Conservation (phyloP, 345 rosid genomes). For the Turnera subulata region DNA sequence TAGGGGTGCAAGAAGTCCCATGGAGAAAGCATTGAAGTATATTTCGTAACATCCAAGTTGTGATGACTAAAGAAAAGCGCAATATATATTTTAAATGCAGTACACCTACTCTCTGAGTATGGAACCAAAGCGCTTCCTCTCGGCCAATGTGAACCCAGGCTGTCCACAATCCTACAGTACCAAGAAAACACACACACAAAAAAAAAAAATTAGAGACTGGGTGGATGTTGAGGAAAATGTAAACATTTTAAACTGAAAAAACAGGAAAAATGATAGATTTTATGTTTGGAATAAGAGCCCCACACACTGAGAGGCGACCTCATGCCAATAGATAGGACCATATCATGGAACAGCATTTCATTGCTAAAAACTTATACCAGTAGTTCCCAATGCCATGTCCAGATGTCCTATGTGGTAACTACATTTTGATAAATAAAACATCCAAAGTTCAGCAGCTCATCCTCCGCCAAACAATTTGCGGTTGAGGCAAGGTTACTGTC, state of each 20-base stretch:
- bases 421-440: background rate
- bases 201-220: background rate
- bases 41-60: constrained; percentile 5
- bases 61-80: constrained; percentile 1
- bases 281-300: background rate
- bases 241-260: background rate
- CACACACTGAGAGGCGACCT: background rate
- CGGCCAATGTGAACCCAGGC: constrained; percentile 91
- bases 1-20: too few species aligned
- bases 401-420: too few species aligned
- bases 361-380: background rate
- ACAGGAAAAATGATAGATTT: too few species aligned
- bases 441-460: background rate
- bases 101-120: constrained; percentile 66
- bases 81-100: background rate
- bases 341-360: background rate
- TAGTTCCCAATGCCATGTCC: too few species aligned
- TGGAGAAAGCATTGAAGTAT: background rate
- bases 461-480: too few species aligned
- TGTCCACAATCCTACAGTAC: constrained; percentile 78
- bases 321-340: background rate
- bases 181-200: constrained; percentile 9
- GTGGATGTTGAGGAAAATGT: background rate
- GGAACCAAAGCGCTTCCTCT: constrained; percentile 83
- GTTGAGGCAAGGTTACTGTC: constrained; percentile 5